These are phyloP conservation scores for Hyphodiscus sp. DNA, from an alignment of 2,329 filamentous ascomycete species.

Conservation along the genomic window DNA sequence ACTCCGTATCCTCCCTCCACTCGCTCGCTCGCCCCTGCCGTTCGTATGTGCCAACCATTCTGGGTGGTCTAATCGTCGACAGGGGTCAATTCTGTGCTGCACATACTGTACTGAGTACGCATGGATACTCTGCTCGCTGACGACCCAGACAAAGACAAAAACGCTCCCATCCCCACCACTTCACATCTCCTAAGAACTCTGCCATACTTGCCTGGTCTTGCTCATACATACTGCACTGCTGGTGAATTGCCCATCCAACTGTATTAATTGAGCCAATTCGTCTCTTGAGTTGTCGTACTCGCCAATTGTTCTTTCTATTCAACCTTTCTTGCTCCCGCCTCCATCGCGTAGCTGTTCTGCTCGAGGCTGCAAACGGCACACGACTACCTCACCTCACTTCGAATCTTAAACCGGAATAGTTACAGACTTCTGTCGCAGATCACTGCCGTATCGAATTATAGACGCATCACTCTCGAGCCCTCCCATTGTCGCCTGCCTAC, in stretches of 20 bases:
- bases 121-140: too few relatives aligned
- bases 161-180: too few relatives aligned
- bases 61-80: too few relatives aligned
- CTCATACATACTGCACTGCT: background rate
- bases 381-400: background rate
- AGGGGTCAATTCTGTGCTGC: too few relatives aligned
- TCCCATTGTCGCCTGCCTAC: background rate
- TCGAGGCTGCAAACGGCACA: background rate
- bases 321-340: background rate
- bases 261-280: background rate
- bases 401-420: background rate
- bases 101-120: too few relatives aligned
- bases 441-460: background rate
- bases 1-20: too few relatives aligned
- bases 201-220: background rate
- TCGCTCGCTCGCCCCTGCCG: too few relatives aligned
- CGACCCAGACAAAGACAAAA: too few relatives aligned
- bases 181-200: too few relatives aligned
- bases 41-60: too few relatives aligned
- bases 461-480: background rate
- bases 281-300: background rate
- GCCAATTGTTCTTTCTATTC: background rate
- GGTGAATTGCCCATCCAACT: background rate
- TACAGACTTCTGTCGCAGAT: background rate
- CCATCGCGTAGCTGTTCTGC: background rate